Conservation (phyloP, 75 land plant species). For the Pseudotsuga menziesii region DNA sequence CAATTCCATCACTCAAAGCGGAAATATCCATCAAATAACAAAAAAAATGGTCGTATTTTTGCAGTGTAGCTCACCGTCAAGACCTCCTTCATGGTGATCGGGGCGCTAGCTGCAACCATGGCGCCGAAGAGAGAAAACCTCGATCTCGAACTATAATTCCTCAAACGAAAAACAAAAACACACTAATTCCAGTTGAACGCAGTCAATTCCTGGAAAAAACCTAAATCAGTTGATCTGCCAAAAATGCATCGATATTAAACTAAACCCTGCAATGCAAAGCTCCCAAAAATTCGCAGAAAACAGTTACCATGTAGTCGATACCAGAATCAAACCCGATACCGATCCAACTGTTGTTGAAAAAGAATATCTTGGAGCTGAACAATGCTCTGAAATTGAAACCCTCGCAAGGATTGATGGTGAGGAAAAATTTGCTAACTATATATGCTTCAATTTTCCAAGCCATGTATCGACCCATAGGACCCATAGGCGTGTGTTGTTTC, state of each 20-base stretch:
- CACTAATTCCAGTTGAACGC: background rate
- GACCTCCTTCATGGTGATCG: background rate
- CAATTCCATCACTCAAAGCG: background rate
- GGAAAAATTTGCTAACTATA: too few relatives aligned
- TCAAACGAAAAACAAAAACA: background rate
- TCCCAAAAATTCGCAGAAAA: background rate
- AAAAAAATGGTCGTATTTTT: too few relatives aligned
- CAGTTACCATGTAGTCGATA: too few relatives aligned
- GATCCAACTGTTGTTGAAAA: too few relatives aligned
- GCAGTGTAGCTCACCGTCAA: too few relatives aligned
- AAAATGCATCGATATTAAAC: background rate
- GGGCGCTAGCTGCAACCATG: background rate
- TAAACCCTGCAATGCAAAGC: background rate
- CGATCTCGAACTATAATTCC: background rate
- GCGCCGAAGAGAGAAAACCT: too few relatives aligned
- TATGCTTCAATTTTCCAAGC: too few relatives aligned
- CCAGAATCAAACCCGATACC: background rate
- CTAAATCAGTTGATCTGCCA: background rate
- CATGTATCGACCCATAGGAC: too few relatives aligned
- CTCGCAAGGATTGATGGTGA: background rate
- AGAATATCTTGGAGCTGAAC: background rate
- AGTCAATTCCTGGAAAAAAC: background rate
- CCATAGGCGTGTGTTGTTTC: too few relatives aligned
- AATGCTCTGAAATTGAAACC: background rate
- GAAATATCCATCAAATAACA: background rate